Conservation (phyloP, 1,139 yeast genomes). For the Arxiozyma bovina region DNA sequence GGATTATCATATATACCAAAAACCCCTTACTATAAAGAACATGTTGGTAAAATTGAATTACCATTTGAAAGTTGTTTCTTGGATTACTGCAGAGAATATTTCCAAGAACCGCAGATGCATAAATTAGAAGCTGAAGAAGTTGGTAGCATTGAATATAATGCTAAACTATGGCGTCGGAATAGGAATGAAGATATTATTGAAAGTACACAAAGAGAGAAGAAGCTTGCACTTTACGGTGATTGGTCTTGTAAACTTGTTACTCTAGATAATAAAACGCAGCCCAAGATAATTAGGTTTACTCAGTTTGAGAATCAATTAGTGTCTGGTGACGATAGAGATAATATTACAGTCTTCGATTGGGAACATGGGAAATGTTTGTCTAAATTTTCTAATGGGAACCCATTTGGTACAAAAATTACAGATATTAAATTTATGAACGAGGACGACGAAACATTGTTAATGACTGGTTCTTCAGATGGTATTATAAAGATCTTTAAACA, state of each 20-base stretch:
- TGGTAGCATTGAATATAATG: slow-evolving; percentile 79
- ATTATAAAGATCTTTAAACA: slow-evolving; percentile 77
- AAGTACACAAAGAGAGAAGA: slow-evolving; percentile 85
- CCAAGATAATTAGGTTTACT: slow-evolving; percentile 68
- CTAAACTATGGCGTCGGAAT: slow-evolving; percentile 80
- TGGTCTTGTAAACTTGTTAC: slow-evolving; percentile 66
- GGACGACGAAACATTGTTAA: slow-evolving; percentile 75
- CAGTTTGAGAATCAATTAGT: slow-evolving; percentile 84
- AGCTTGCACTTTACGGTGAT: slow-evolving; percentile 70
- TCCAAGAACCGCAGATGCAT: slow-evolving; percentile 94
- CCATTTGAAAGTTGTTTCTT: slow-evolving; percentile 71
- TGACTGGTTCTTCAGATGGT: slow-evolving; percentile 92
- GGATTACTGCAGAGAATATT: slow-evolving; percentile 85
- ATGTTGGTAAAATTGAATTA: slow-evolving; percentile 35
- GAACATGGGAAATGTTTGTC: slow-evolving; percentile 46
- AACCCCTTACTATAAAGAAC: slow-evolving; percentile 35
- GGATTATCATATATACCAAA: slow-evolving; percentile 42
- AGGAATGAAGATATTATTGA: slow-evolving; percentile 81
- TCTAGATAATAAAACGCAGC: slow-evolving; percentile 70
- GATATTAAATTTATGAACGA: slow-evolving; percentile 82
- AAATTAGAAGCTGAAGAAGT: slow-evolving; percentile 84
- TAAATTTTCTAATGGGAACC: slow-evolving; percentile 75
- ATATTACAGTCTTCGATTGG: slow-evolving; percentile 89
- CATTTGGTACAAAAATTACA: slow-evolving; percentile 80
- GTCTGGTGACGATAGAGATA: slow-evolving; percentile 78